phyloP scores from a whole-genome alignment of 176 grass and related monocot genomes.

The Oryza coarctata region DNA sequence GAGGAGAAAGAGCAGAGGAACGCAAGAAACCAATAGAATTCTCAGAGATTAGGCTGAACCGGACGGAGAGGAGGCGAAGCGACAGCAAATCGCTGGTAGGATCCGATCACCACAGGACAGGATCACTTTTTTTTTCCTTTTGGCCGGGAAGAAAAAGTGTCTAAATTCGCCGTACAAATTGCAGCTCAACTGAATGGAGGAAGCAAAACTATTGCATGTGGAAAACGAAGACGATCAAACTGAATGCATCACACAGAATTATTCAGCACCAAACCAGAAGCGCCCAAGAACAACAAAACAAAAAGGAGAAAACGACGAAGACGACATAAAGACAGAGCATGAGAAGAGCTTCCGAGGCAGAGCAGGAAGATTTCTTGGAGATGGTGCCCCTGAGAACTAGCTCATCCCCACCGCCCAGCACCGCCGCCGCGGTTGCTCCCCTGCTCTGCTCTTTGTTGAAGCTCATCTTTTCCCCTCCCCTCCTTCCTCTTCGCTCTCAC shows the following conservation, averaged over 20 bases:
- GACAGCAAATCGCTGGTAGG: neutral
- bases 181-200: neutral
- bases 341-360: slow-evolving; percentile 61
- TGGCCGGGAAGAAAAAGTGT: neutral
- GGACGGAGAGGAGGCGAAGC: neutral
- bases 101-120: neutral
- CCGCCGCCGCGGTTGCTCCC: neutral
- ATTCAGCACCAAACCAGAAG: neutral
- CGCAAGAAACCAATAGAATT: neutral
- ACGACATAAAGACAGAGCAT: neutral
- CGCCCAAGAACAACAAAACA: neutral
- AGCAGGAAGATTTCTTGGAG: slow-evolving; percentile 64
- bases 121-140: neutral
- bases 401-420: slow-evolving; percentile 31
- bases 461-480: slow-evolving; percentile 35
- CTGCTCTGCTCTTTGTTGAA: slow-evolving; percentile 56
- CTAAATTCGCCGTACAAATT: neutral
- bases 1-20: neutral
- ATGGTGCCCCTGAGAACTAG: slow-evolving; percentile 41
- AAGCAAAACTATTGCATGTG: neutral
- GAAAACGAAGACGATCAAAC: slow-evolving; percentile 16
- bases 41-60: neutral
- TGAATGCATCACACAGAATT: neutral
- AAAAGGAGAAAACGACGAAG: neutral
- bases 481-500: neutral